Evolutionary conservation across 2,329 filamentous ascomycete species (phyloP).

Genomic region (Leptoxyphium fumago): DNA sequence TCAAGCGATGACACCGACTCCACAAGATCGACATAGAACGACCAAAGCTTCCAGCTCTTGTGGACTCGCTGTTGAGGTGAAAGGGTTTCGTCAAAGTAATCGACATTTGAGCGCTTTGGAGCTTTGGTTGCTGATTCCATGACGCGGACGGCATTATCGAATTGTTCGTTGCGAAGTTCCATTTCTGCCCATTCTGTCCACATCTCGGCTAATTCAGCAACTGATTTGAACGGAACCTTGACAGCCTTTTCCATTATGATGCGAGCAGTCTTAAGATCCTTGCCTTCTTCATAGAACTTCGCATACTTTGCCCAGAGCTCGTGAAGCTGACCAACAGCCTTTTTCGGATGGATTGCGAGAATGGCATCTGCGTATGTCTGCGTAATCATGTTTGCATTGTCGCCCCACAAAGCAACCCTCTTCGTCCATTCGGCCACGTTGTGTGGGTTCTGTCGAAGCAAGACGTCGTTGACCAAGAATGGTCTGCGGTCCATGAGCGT

Average conservation of each 20-base stretch:
- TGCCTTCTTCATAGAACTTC: conserved; percentile 85
- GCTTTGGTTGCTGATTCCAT: conserved; percentile 96
- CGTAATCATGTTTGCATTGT: conserved; percentile 81
- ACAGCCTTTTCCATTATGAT: conserved; percentile 96
- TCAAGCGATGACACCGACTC: conserved; percentile 85
- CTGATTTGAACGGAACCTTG: conserved; percentile 94
- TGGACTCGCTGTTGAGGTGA: conserved; percentile 92
- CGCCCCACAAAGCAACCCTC: conserved; percentile 84
- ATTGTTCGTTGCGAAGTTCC: conserved; percentile 91
- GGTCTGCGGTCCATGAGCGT: conserved; percentile 94
- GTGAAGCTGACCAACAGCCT: conserved; percentile 83
- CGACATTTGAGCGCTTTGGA: conserved; percentile 94
- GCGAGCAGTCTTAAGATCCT: conserved; percentile 69
- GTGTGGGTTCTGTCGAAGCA: conserved; percentile 89
- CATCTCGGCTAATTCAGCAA: conserved; percentile 92
- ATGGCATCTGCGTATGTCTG: conserved; percentile 93
- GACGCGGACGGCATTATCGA: conserved; percentile 83
- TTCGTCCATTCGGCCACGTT: conserved; percentile 97
- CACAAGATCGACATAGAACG: conserved; percentile 95
- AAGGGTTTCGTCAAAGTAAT: conserved; percentile 92
- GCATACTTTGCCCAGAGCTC: conserved; percentile 94
- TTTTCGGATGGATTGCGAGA: conserved; percentile 82
- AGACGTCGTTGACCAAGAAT: conserved; percentile 90
- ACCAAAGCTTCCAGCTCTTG: conserved; percentile 99
- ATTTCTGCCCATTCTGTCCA: conserved; percentile 99